phyloP scores from a whole-genome alignment of 2,329 filamentous ascomycete genomes.

The Colletotrichum plurivorum region DNA sequence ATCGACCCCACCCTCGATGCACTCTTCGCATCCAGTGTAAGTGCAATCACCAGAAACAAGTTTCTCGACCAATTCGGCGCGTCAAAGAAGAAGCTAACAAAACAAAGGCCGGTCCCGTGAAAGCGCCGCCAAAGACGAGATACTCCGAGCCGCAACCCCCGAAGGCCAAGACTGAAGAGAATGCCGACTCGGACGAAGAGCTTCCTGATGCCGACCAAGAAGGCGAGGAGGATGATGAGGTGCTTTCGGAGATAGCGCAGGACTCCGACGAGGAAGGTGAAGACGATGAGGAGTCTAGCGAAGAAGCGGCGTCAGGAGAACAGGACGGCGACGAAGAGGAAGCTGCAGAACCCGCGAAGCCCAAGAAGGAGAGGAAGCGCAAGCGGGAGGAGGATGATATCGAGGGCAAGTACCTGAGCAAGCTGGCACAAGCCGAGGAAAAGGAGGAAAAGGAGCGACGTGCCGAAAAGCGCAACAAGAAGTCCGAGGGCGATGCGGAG shows the following conservation, averaged over 20 bases:
- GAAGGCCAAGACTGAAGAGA: slow-evolving; percentile 47
- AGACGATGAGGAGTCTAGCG: slow-evolving; percentile 45
- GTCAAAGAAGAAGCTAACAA: slow-evolving; percentile 38
- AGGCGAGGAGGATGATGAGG: slow-evolving; percentile 48
- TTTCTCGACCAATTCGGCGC: slow-evolving; percentile 1
- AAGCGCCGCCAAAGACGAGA: slow-evolving; percentile 59
- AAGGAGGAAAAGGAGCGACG: slow-evolving; percentile 66
- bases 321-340: slow-evolving; percentile 54
- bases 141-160: slow-evolving; percentile 55
- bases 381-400: slow-evolving; percentile 80
- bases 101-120: slow-evolving; percentile 66
- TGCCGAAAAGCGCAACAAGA: slow-evolving; percentile 68
- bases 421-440: slow-evolving; percentile 72
- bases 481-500: slow-evolving; percentile 54
- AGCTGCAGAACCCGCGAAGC: slow-evolving; percentile 56
- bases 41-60: slow-evolving; percentile 48
- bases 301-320: slow-evolving; percentile 13
- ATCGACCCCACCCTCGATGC: slow-evolving; percentile 79
- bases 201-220: slow-evolving; percentile 51
- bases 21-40: slow-evolving; percentile 81
- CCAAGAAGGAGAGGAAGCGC: slow-evolving; percentile 70
- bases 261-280: slow-evolving; percentile 37
- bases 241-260: slow-evolving; percentile 26
- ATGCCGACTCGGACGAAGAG: slow-evolving; percentile 47
- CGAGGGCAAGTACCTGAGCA: slow-evolving; percentile 78